A percentile compares a stretch with the other conserved stretches of the same genome.
phyloP scores from a whole-genome alignment of 2,329 filamentous ascomycete genomes.

The Botrytis pseudocinerea region DNA sequence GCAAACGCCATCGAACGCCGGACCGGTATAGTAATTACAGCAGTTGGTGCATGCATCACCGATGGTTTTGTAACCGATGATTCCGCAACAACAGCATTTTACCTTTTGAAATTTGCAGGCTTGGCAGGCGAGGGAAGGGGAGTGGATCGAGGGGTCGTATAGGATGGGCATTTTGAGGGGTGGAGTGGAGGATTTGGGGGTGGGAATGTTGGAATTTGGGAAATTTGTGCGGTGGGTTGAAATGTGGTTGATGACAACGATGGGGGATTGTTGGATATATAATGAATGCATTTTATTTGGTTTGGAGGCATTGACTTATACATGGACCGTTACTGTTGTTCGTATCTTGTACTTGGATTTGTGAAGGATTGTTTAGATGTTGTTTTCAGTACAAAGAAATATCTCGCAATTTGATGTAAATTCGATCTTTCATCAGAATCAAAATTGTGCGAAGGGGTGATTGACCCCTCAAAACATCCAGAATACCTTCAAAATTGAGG shows the following conservation, averaged over 20 bases:
- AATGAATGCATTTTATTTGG: neutral
- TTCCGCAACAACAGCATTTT: conserved; percentile 3
- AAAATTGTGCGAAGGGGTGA: rapidly evolving
- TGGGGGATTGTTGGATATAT: neutral
- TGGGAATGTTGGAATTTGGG: too few relatives aligned
- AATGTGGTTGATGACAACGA: neutral
- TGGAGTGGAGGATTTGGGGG: neutral
- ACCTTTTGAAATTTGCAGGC: neutral
- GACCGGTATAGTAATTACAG: neutral
- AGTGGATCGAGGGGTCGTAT: neutral
- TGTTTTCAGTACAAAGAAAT: neutral
- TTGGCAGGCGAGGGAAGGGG: neutral
- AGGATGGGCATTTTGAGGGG: neutral
- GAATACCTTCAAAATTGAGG: rapidly evolving
- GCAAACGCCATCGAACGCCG: neutral
- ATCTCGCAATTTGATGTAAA: neutral
- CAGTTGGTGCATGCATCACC: neutral
- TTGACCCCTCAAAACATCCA: rapidly evolving
- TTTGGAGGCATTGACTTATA: neutral
- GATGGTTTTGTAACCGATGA: neutral
- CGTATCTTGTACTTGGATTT: neutral
- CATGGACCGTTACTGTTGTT: neutral
- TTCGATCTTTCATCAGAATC: neutral
- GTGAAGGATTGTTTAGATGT: neutral
- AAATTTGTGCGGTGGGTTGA: neutral